phyloP scores from a whole-genome alignment of 2,329 filamentous ascomycete species.

The Alternaria sp. region DNA sequence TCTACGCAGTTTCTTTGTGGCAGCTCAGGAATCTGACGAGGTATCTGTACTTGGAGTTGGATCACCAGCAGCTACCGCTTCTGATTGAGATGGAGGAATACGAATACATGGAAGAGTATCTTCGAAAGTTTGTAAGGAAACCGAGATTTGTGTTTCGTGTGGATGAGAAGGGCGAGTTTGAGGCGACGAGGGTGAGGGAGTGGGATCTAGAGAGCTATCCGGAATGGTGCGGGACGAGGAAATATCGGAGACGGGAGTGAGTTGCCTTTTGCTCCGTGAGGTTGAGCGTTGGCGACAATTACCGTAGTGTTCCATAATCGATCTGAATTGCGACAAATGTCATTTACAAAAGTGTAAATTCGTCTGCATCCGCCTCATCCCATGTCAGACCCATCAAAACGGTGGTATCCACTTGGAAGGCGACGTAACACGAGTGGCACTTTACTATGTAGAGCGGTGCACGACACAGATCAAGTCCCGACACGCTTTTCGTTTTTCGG shows the following conservation, averaged over 20 bases:
- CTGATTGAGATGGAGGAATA: slow-evolving; percentile 5
- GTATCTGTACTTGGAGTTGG: slow-evolving; percentile 12
- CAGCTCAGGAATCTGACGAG: background rate
- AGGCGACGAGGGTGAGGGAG: slow-evolving; percentile 1
- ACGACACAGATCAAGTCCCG: background rate
- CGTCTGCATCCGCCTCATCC: background rate
- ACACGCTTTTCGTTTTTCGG: too few relatives aligned
- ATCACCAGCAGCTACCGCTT: slow-evolving; percentile 5
- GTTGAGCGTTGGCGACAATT: too few relatives aligned
- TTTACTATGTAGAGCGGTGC: background rate
- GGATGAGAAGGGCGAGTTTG: background rate
- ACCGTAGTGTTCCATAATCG: too few relatives aligned
- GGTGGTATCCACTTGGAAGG: background rate
- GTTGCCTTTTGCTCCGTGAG: too few relatives aligned
- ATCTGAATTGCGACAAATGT: too few relatives aligned
- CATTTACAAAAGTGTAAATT: background rate
- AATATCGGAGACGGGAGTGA: too few relatives aligned
- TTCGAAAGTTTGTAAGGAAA: background rate
- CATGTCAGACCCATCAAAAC: background rate
- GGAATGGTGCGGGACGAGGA: slow-evolving; percentile 4
- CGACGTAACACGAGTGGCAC: background rate
- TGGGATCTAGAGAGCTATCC: slow-evolving; percentile 8
- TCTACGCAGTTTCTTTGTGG: background rate
- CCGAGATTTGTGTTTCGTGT: background rate
- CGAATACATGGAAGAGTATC: slow-evolving; percentile 10